Base-by-base conservation (phyloP, 768 basidiomycete species). In the Symmetrospora coprosmae region DNA sequence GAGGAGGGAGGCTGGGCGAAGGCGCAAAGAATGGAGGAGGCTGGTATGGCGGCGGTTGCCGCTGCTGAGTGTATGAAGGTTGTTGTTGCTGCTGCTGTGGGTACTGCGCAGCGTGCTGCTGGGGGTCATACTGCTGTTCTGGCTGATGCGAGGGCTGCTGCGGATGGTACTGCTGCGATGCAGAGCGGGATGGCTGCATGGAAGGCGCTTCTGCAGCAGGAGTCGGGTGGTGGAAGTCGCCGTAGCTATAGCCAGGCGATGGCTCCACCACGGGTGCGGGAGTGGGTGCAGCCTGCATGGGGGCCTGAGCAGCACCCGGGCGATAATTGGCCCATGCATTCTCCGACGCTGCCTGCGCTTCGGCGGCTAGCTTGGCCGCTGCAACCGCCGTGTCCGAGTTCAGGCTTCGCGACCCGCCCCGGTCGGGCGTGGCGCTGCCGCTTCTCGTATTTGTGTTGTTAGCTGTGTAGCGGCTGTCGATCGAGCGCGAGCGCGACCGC, bases 11-110 rank as follows among this genome's bases (percentile, higher is more conserved):
- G 16, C n/a, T 17, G 48, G 25, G 55, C 5, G 21, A 21, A 13
- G 33, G 21, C 30, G 39, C 53, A 16, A 37, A 33, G 58, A 60
- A 60, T n/a, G 58, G 58, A 53, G 47, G n/a, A 50, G 55, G 25
- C 21, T 58, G 31, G 19, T 25, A 17, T 25, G 55, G 60, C 19
- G 30, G 53, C 21, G 25, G 60, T 25, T 61, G 35, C 23, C n/a
- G 52, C 23, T 60, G 58, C 41, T 60, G 41, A 27, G 19, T 28
- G 17, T 50, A n/a, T 28, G 49, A 34, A 11, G 8, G 8, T 50
- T 25, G 49, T 8, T 50, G 11, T 11, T 25, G 49, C n/a, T 46
- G 11, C 43, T 46, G 41, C 7, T 30, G 25, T 4, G 27, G 49
- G 4, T 5, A 35, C 30, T 43, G 19, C 25, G 31, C n/a, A 16